A percentile compares a stretch with the other conserved stretches of the same genome.
phyloP scores from a whole-genome alignment of 2,329 filamentous ascomycete genomes.

The Monascus ruber region DNA sequence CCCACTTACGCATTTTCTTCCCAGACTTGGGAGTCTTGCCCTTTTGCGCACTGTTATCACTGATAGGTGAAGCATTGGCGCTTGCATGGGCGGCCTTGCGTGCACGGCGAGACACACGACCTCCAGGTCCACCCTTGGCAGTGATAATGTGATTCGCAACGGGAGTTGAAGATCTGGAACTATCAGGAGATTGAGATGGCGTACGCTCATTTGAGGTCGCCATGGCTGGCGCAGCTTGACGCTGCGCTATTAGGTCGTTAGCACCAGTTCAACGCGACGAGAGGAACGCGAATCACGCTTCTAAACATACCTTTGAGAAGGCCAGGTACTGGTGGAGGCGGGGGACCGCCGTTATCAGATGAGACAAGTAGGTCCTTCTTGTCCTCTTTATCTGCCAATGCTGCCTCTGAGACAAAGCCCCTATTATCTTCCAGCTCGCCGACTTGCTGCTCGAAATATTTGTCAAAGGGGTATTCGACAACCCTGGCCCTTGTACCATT shows the following conservation, averaged over 20 bases:
- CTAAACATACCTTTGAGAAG: slow-evolving; percentile 36
- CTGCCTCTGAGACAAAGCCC: slow-evolving; percentile 31
- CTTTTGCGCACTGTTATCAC: slow-evolving; percentile 65
- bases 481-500: slow-evolving; percentile 68
- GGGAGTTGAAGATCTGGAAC: slow-evolving; percentile 70
- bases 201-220: slow-evolving; percentile 55
- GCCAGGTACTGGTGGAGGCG: slow-evolving; percentile 41
- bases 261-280: no score
- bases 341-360: slow-evolving; percentile 39
- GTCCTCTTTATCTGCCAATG: slow-evolving; percentile 26
- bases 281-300: no score
- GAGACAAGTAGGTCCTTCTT: slow-evolving; percentile 37
- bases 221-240: slow-evolving; percentile 29
- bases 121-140: slow-evolving; percentile 61
- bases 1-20: slow-evolving; percentile 89
- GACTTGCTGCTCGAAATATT: slow-evolving; percentile 90
- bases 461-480: slow-evolving; percentile 74
- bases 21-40: slow-evolving; percentile 39
- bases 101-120: slow-evolving; percentile 68
- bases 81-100: slow-evolving; percentile 52
- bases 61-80: slow-evolving; percentile 51
- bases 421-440: slow-evolving; percentile 51
- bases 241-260: slow-evolving; percentile 25
- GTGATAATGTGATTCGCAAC: slow-evolving; percentile 54
- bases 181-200: slow-evolving; percentile 58